Base-by-base conservation (phyloP, 2,329 filamentous ascomycete genomes). In the Tolypocladium inflatum region DNA sequence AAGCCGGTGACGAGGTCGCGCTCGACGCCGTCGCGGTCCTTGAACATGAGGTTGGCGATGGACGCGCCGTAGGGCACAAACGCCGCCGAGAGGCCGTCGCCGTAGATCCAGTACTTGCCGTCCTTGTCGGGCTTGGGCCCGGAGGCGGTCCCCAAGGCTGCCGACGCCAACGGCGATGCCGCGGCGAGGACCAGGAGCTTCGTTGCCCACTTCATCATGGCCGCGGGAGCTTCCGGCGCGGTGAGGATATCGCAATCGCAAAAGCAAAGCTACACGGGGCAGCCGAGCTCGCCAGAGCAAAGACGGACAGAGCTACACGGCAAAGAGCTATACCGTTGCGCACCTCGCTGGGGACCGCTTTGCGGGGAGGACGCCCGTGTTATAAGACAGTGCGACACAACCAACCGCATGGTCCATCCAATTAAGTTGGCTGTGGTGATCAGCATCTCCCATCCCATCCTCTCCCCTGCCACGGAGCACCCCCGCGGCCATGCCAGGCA, bases 1-100 rank as follows among this genome's bases (percentile, higher is more conserved):
- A 85, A 91, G 54, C 89, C 89, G 53, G 81, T 80, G 1, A 92
- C 84, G 55, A 92, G 76, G 67, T 92, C 89, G 59, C 88, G 81
- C 67, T 83, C 78, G 50, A 87, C 74, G 52, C 87, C 88, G 63
- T 86, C 78, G 64, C 83, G 82, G 70, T 91, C 88, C 42, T 82
- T 80, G 69, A 92, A 78, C 69, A 89, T 78, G 56, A 92, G 76
- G 67, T 91, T 87, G 59, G 86, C 81, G 65, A 92, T 81, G 59
- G 85, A 84, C 9, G 88, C 89, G 61, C 88, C 89, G 66, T 91
- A 91, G 1, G 87, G 79, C 52, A 91, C 85, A 71, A 91, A 91
- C 53, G 79, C 75, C 10, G 84, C 87, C 55, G 83, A 76, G 64
- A 91, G 87, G 58, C 82, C 83, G 55, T 84, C 78, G 62, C 86